Base-by-base conservation (phyloP, 192 early-diverging fungal genomes). In the Coemansia sp. region DNA sequence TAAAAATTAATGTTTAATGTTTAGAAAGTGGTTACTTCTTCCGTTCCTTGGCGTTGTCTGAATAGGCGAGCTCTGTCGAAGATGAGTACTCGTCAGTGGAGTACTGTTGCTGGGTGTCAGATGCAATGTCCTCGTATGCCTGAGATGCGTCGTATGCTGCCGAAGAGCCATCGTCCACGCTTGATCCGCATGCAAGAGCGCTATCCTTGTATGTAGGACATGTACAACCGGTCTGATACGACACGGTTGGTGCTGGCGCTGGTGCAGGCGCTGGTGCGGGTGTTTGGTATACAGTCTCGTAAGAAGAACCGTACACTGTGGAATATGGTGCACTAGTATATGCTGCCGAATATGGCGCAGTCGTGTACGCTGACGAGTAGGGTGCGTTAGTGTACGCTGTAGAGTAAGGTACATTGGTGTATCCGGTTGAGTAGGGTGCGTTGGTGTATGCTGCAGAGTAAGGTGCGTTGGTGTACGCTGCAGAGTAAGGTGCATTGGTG, bases 141-240 rank as follows among this genome's bases (percentile, higher is more conserved):
- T 23, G 17, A 19, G 51, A n/a, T 38, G 51, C 27, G 19, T 50
- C 48, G 23, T 50, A 50, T 1, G 27, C 48, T 14, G 48, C 13
- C 4, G 48, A 30, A 14, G 48, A 30, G 10, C 14, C 48, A 18
- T 50, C 23, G 12, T 50, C 48, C 5, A 17, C 27, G 23, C 24
- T 25, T 10, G 48, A 24, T 24, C 27, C 25, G 23, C 27, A 50
- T 9, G 48, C 23, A 15, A 50, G 48, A 9, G 48, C 51, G 37
- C 30, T 15, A 4, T 13, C 33, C 15, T 8, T 34, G 34, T 34
- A 53, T 3, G 21, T 39, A 11, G 48, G 27, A 5, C 25, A 33
- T 38, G 51, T 33, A 18, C 25, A 53, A 39, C 51, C 34, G 19
- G 51, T 53, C 51, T 53, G 51, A 53, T 53, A 53, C 34, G 51